phyloP scores from a whole-genome alignment of 2,329 filamentous ascomycete species.

The Xylaria sp. region DNA sequence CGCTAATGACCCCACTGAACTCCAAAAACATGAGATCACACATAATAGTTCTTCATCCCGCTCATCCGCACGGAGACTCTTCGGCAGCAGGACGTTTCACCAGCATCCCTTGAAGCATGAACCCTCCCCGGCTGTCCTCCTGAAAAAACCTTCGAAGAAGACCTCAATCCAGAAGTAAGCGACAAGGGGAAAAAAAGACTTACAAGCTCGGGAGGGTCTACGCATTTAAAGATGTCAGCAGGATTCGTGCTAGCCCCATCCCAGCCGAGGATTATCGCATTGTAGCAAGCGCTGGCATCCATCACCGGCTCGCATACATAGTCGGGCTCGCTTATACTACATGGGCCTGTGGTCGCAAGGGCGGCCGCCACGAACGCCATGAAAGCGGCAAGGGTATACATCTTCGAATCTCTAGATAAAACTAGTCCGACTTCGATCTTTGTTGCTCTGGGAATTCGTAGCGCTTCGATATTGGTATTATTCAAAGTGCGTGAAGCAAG shows the following conservation, averaged over 20 bases:
- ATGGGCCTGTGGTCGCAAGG: constrained; percentile 22
- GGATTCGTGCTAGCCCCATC: constrained; percentile 24
- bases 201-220: constrained; percentile 26
- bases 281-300: constrained; percentile 25
- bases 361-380: constrained; percentile 7
- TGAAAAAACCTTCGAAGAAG: neutral
- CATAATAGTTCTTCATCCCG: neutral
- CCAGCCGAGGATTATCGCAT: constrained; percentile 29
- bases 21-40: neutral
- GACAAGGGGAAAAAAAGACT: constrained; percentile 7
- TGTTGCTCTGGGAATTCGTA: neutral
- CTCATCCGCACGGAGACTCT: neutral
- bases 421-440: neutral
- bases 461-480: neutral
- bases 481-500: too few relatives aligned
- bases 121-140: neutral
- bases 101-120: neutral
- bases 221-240: constrained; percentile 28
- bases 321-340: constrained; percentile 10
- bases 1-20: neutral
- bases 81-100: neutral
- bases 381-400: constrained; percentile 1
- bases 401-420: neutral
- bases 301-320: constrained; percentile 27
- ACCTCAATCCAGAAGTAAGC: too few relatives aligned